These are phyloP conservation scores for Haematococcus sp. DNA, from an alignment of 139 green algal genomes.

Conservation along the genomic window DNA sequence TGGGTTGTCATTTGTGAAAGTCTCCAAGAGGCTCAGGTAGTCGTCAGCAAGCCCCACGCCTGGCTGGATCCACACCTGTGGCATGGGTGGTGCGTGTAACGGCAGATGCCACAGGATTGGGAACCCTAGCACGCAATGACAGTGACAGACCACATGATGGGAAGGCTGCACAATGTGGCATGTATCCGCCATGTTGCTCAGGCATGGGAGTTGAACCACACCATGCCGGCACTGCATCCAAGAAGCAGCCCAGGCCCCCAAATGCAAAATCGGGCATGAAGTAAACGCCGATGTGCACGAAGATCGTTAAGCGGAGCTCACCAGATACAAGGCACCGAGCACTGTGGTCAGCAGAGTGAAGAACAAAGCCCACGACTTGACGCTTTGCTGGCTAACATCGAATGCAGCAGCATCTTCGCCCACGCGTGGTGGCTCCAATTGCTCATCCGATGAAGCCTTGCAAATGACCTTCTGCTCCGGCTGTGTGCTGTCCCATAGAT, in stretches of 20 bases:
- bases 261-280: too few relatives aligned
- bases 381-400: conserved; percentile 65
- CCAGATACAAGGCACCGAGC: conserved; percentile 75
- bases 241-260: too few relatives aligned
- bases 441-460: conserved; percentile 4
- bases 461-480: background rate
- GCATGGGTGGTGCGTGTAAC: background rate
- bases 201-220: too few relatives aligned
- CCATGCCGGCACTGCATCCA: too few relatives aligned
- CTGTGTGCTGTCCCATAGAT: too few relatives aligned
- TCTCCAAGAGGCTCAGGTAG: conserved; percentile 61
- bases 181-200: background rate
- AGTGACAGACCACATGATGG: too few relatives aligned
- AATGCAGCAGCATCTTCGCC: conserved; percentile 93
- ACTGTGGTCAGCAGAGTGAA: conserved; percentile 71
- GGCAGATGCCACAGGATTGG: background rate
- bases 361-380: conserved; percentile 81
- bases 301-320: conserved; percentile 20
- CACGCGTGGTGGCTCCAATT: conserved; percentile 22
- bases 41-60: conserved; percentile 64
- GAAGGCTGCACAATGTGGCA: background rate
- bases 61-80: conserved; percentile 81
- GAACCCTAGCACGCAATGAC: too few relatives aligned
- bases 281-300: too few relatives aligned
- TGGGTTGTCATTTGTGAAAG: conserved; percentile 41